Percentiles rank a stretch among this genome's conserved stretches.
Evolutionary conservation across 139 green algal species (phyloP).

Genomic region (Gonium pectorale): DNA sequence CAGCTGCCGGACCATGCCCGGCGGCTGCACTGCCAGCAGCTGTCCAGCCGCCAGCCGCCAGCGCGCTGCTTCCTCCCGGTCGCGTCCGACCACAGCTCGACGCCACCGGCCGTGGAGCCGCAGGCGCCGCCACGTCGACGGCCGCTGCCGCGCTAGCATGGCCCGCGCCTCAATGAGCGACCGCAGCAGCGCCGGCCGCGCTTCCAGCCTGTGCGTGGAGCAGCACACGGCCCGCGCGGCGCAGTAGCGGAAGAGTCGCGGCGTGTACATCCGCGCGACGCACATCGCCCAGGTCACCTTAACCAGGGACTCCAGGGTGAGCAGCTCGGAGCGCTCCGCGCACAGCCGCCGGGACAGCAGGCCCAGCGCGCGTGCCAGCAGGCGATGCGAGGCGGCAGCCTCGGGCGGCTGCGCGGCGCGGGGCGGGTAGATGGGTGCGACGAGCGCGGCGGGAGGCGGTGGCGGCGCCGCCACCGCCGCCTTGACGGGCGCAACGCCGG

Average conservation of each 20-base stretch:
- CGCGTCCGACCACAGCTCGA: background rate
- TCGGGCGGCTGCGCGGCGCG: background rate
- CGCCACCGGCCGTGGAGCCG: background rate
- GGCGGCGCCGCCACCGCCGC: background rate
- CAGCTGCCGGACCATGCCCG: background rate
- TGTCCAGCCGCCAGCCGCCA: background rate
- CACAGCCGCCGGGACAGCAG: constrained; percentile 37
- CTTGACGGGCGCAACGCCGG: no score
- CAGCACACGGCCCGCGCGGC: background rate
- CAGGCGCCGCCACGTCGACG: constrained; percentile 32
- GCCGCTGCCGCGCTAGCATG: background rate
- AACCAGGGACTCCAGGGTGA: constrained; percentile 74
- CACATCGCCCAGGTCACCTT: constrained; percentile 71
- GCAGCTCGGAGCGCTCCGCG: constrained; percentile 85
- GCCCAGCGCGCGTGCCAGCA: background rate
- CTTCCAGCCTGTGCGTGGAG: constrained; percentile 3
- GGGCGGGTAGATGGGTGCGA: constrained; percentile 33
- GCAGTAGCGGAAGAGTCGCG: constrained; percentile 41
- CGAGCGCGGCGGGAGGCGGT: background rate
- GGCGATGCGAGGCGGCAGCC: background rate
- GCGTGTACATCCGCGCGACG: constrained; percentile 62
- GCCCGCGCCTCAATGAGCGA: constrained; percentile 6
- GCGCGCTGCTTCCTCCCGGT: background rate
- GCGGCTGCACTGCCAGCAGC: background rate
- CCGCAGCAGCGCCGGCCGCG: constrained; percentile 18